Evolutionary conservation across 805 yeast species (phyloP).

Genomic region (Saccharomycopsis fodiens): DNA sequence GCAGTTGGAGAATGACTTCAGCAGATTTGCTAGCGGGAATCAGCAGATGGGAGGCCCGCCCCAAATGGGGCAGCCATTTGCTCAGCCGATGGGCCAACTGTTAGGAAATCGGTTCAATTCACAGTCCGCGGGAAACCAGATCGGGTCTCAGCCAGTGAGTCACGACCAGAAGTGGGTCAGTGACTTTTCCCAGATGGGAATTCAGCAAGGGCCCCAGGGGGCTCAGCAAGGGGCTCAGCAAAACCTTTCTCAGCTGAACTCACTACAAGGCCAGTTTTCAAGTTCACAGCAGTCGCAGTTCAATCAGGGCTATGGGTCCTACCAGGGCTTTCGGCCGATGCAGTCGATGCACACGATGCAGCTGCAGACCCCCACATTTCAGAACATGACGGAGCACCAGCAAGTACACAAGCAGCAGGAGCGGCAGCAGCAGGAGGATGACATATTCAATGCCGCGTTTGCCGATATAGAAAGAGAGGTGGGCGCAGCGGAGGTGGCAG

Average conservation of each 20-base stretch:
- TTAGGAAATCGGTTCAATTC: too few species aligned
- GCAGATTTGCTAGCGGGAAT: conserved; percentile 1
- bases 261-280: neutral
- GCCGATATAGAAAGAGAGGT: conserved; percentile 26
- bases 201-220: too few species aligned
- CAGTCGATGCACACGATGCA: neutral
- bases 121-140: neutral
- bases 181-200: conserved; percentile 1
- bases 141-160: neutral
- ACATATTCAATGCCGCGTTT: conserved; percentile 26
- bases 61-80: neutral
- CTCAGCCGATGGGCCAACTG: neutral
- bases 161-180: conserved; percentile 1
- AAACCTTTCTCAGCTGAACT: neutral
- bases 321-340: neutral
- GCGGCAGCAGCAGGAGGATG: conserved; percentile 13
- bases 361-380: conserved; percentile 4
- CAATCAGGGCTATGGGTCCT: neutral
- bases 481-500: conserved; percentile 4
- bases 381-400: conserved; percentile 14
- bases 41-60: too few species aligned
- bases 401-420: conserved; percentile 16
- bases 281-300: neutral
- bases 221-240: too few species aligned
- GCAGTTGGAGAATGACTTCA: conserved; percentile 12